Percentiles rank a stretch among this genome's conserved stretches.
These are phyloP conservation scores for Populus hybrid DNA, from an alignment of 441 rosid genomes.

Conservation along the genomic window DNA sequence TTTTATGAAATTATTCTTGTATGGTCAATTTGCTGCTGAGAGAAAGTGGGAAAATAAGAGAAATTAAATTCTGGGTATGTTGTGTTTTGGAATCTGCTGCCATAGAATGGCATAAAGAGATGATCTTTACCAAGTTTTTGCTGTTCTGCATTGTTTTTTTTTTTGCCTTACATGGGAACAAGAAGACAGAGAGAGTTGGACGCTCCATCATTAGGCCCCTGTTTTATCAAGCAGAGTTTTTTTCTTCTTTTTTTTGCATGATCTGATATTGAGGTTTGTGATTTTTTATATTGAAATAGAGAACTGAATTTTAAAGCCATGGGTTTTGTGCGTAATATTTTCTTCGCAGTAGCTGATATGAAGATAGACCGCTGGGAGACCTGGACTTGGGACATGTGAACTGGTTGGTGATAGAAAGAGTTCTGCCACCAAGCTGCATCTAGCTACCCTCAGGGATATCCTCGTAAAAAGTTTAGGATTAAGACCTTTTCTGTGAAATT, in stretches of 20 bases:
- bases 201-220: neutral
- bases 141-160: neutral
- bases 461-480: neutral
- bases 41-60: neutral
- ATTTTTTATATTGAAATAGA: neutral
- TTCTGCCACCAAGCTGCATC: neutral
- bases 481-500: neutral
- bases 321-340: neutral
- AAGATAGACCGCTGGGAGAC: neutral
- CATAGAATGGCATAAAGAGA: neutral
- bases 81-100: neutral
- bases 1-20: neutral
- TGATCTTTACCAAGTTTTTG: neutral
- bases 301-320: neutral
- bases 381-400: constrained; percentile 1
- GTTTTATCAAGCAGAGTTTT: neutral
- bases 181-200: neutral
- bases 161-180: neutral
- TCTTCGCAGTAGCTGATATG: neutral
- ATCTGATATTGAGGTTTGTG: neutral
- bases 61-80: constrained; percentile 7
- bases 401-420: constrained; percentile 2
- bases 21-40: neutral
- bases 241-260: neutral
- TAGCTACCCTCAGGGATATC: neutral